Conservation (phyloP, 202 grass and related monocot genomes). For the Setaria italica region DNA sequence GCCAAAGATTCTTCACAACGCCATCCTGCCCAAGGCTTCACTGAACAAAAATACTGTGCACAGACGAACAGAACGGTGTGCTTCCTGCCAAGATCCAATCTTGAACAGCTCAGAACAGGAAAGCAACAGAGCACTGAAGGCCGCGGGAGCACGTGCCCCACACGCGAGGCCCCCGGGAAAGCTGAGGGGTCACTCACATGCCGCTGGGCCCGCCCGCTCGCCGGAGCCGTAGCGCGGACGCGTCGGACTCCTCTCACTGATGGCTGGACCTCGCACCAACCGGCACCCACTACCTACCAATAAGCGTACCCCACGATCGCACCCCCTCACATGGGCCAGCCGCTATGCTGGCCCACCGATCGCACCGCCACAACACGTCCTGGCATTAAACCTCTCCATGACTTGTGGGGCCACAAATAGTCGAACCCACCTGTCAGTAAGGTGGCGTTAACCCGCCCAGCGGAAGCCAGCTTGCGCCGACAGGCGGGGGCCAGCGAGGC, state of each 20-base stretch:
- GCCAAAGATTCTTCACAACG: conserved; percentile 29
- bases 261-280: conserved; percentile 35
- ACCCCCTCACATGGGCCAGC: conserved; percentile 13
- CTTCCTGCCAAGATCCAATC: conserved; percentile 28
- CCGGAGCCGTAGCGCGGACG: conserved; percentile 24
- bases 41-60: neutral
- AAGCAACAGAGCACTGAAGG: neutral
- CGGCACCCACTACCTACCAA: neutral
- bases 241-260: neutral
- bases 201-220: neutral
- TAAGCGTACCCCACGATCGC: neutral
- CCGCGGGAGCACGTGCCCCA: conserved; percentile 26
- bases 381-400: fast-evolving
- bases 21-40: neutral
- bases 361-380: no score
- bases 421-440: neutral
- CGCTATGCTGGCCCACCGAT: neutral
- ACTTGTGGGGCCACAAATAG: fast-evolving
- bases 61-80: neutral
- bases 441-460: no score
- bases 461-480: neutral
- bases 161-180: conserved; percentile 1
- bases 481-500: conserved; percentile 26
- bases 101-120: neutral
- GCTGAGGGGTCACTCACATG: conserved; percentile 7